These are phyloP conservation scores for Venturia aucupariae DNA, from an alignment of 2,329 filamentous ascomycete genomes.

Conservation along the genomic window DNA sequence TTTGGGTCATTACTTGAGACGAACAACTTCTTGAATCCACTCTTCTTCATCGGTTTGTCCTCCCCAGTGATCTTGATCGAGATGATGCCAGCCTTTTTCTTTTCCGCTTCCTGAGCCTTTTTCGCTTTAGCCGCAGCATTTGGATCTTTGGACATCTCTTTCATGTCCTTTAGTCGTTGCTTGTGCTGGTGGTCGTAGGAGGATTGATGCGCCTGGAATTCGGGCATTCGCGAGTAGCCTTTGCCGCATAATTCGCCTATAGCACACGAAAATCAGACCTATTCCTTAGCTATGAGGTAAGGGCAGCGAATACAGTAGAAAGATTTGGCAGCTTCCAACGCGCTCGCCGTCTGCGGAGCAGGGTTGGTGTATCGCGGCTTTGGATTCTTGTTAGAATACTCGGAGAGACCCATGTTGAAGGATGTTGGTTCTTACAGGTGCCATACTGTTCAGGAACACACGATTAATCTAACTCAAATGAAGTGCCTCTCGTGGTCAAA, in stretches of 20 bases:
- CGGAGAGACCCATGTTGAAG: not conserved
- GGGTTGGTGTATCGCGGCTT: slow-evolving; percentile 5
- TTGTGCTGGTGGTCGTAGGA: slow-evolving; percentile 93
- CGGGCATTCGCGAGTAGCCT: slow-evolving; percentile 89
- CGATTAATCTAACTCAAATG: not conserved
- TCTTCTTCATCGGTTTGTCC: slow-evolving; percentile 49
- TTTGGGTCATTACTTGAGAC: slow-evolving; percentile 21
- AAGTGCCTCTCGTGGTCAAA: not conserved
- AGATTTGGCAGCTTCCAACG: slow-evolving; percentile 12
- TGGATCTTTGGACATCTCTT: slow-evolving; percentile 68
- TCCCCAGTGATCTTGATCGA: slow-evolving; percentile 51
- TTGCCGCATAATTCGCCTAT: slow-evolving; percentile 73
- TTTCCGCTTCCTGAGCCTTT: slow-evolving; percentile 53
- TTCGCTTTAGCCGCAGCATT: slow-evolving; percentile 54
- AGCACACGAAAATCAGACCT: not conserved
- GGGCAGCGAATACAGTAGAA: slow-evolving; percentile 12
- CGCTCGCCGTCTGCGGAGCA: slow-evolving; percentile 15
- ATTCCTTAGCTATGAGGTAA: too few species aligned
- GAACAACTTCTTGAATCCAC: slow-evolving; percentile 44
- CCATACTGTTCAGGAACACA: not conserved
- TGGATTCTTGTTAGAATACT: not conserved
- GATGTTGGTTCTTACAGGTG: slow-evolving; percentile 6
- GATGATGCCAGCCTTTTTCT: slow-evolving; percentile 52
- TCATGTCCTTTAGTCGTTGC: slow-evolving; percentile 72
- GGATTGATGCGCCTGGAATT: slow-evolving; percentile 88